Conservation (phyloP, 768 basidiomycete genomes). For the Termitomyces sp. region DNA sequence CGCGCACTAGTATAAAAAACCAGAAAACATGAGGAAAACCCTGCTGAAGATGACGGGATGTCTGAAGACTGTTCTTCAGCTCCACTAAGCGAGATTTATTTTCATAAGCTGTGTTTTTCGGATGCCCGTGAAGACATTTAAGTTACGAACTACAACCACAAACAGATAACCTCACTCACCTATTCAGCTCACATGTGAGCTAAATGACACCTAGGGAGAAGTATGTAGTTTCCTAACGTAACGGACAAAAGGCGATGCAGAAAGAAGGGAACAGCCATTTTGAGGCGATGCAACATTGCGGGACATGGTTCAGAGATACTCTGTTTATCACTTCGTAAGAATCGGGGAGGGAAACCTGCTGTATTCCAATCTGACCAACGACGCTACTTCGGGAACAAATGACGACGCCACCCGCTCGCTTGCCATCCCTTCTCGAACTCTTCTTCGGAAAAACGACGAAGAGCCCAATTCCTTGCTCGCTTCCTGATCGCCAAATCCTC, state of each 20-base stretch:
- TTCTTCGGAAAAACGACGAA: constrained; percentile 67
- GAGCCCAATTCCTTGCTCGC: constrained; percentile 67
- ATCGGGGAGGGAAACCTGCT: no score
- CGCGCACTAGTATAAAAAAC: neutral
- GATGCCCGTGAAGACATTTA: neutral
- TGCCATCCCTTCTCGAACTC: constrained; percentile 80
- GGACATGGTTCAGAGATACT: neutral
- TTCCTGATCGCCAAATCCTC: constrained; percentile 59
- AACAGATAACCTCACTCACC: neutral
- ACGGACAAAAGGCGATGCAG: neutral
- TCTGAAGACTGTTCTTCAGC: neutral
- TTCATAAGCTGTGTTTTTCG: neutral
- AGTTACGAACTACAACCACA: neutral
- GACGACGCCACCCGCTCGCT: constrained; percentile 48
- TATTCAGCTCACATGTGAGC: neutral
- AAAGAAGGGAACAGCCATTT: neutral
- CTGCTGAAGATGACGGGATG: neutral
- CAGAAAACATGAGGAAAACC: neutral
- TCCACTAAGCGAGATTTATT: neutral
- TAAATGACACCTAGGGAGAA: neutral
- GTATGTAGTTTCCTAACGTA: neutral
- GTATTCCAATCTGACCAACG: neutral
- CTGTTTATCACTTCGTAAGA: neutral
- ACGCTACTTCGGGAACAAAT: neutral
- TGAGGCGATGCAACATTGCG: no score